Base-by-base conservation (phyloP, 164 flowering plant genomes). In the Platanus orientalis region DNA sequence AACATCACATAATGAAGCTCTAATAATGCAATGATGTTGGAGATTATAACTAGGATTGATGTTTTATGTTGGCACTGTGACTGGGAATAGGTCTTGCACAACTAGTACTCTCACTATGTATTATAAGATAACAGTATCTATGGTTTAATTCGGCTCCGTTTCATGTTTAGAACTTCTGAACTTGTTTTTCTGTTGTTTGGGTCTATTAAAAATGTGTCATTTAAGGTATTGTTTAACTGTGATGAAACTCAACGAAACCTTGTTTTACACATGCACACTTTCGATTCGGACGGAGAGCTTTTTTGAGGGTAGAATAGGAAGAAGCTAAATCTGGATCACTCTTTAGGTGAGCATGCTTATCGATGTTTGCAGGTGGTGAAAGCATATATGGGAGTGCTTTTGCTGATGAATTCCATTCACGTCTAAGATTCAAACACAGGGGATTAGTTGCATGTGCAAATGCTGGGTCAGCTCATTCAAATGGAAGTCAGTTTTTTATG, bases 401-500 rank as follows among this genome's bases (percentile, higher is more conserved):
- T 71, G 60, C 83, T 30, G 96, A 91, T 65, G 99, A 94, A 75
- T 89, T 83, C 61, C 97, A 94, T 71, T 83, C 99, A 17, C 92
- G 97, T 28, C 77, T 94, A 49, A 77, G 97, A 52, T 94, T 94
- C 72, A 94, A 85, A 52, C 94, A 91, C 68, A 77, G 97, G 71
- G 99, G 99, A 13, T 69, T 91, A 66, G 90, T 94, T 34, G 99
- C 99, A 16, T 84, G 91, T 75, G 97, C 99, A 4, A 90, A 89
- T 81, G 75, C 91, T 49, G 90, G 95, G 21, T 59, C 81, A 0
- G 87, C 92, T 1, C 75, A 89, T 79, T 81, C 99, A 13, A 94
- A 91, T 78, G 97, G 93, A 29, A 91, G 97, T 70, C 99, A 94
- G 79, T 94, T 94, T 61, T 94, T 94, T 64, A 73, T 94, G n/a